Conservation (phyloP, 768 basidiomycete genomes). For the Psilocybe sp. region DNA sequence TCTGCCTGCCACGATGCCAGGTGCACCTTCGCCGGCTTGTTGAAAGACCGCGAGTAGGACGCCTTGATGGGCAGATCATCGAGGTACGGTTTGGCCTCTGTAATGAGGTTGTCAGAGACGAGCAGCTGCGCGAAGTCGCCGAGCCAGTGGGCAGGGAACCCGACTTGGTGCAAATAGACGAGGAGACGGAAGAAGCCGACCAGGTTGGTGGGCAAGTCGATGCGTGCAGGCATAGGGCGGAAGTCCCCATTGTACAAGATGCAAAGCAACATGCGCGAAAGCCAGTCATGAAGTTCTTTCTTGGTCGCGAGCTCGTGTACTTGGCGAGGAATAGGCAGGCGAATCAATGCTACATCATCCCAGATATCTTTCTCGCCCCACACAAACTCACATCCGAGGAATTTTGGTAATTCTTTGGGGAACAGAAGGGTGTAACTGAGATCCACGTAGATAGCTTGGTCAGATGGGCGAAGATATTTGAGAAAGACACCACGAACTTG, state of each 20-base stretch:
- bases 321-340: not conserved
- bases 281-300: slow-evolving; percentile 7
- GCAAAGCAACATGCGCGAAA: slow-evolving; percentile 8
- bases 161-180: slow-evolving; percentile 6
- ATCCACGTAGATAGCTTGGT: not conserved
- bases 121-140: slow-evolving; percentile 12
- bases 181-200: slow-evolving; percentile 10
- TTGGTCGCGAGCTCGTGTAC: slow-evolving; percentile 5
- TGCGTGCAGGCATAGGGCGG: not conserved
- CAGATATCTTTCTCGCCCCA: not conserved
- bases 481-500: slow-evolving; percentile 1
- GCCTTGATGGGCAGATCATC: slow-evolving; percentile 5
- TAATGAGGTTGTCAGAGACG: slow-evolving; percentile 5
- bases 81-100: slow-evolving; percentile 5
- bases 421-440: slow-evolving; percentile 12
- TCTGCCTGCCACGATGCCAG: slow-evolving; percentile 5
- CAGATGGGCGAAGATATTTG: not conserved
- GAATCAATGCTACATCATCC: not conserved
- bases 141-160: slow-evolving; percentile 16
- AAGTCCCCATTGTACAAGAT: not conserved
- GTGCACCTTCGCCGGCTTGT: slow-evolving; percentile 2
- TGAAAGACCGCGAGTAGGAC: not conserved
- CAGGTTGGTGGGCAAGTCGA: slow-evolving; percentile 12
- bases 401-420: slow-evolving; percentile 6
- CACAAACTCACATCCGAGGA: slow-evolving; percentile 8